Base-by-base conservation (phyloP, 306 rosid genomes). In the Vigna mungo region DNA sequence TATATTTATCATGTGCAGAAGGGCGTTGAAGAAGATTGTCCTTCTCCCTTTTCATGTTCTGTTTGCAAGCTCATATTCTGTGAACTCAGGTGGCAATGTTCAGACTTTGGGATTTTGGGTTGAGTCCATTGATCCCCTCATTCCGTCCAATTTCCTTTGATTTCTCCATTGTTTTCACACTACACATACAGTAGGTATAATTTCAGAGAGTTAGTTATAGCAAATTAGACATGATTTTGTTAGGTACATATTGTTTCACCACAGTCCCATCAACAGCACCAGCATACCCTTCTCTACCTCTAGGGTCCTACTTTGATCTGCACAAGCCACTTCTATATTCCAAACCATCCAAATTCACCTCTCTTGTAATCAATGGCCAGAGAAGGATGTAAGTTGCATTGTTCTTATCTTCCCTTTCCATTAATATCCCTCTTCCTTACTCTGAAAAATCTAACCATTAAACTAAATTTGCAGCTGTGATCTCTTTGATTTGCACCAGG, bases 401-500 rank as follows among this genome's bases (percentile, higher is more conserved):
- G 32, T n/a, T 63, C 7, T 39, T 17, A n/a, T 37, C 51, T 1
- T 17, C 32, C 15, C 3, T 39, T 63, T 64, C 17, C 51, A 9
- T 18, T 64, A 0, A 9, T 32, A 9, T 17, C 32, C 5, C 9
- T 37, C n/a, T 64, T 64, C 30, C 32, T 18, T 39, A 64, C n/a
- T 8, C 11, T n/a, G 10, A 9, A 53, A 62, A 30, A 75, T 47
- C 79, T 72, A 34, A 37, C 55, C 7, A 2, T 36, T 64, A 9
- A 75, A 30, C 10, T 41, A 14, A 72, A 72, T 62, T 46, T 77
- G 85, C 86, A 92, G 92, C 60, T 91, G 94, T 20, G 96, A 94
- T 61, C 87, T 89, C 71, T 75, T 87, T 61, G 92, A 92, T 82
- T 85, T 90, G 72, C 86, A 90, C 71, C 74, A 82, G 23, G 68